Evolutionary conservation across 805 yeast genomes (phyloP), one percentile per base, ranked within the genome.

Genomic region (Starmerella geochares): DNA sequence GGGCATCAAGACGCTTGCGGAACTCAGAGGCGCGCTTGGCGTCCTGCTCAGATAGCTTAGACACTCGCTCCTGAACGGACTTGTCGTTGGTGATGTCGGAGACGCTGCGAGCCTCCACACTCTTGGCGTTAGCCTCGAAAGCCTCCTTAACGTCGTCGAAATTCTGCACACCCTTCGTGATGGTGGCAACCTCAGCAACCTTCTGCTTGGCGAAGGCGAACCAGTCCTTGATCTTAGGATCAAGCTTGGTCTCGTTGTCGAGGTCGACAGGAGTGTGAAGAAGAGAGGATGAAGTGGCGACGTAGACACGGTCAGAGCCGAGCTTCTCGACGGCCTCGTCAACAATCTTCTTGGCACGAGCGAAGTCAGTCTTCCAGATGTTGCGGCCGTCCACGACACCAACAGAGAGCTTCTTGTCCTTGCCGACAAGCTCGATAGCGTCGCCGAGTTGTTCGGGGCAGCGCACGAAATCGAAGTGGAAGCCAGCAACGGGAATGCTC

Each of bases 341-440:
- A 63, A 86, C 94, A 58, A 83, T 67, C 57, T 72, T 84, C 66
- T 87, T 73, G 60, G 98, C 94, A 73, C 80, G 80, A 66, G 92
- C 70, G 67, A 83, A 86, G 77, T 92, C 83, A 71, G 94, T 83
- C 80, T 92, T 92, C 98, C 98, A 92, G 74, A 92, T 86, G 82
- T 92, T 92, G 80, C 98, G 87, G 75, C 98, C 98, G 66, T 87
- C 94, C 65, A 92, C 88, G 64, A 92, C 79, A 86, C 98, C 98
- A 60, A 83, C 95, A 55, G 97, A 90, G 67, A 92, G 76, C 57
- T 76, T 73, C 77, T 92, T 95, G 59, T 79, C 72, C 57, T 73
- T 77, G 59, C 75, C 67, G 53, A 90, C 72, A 64, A 83, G 74
- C 52, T 77, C 72, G 54, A 77, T 72, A 62, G 85, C 94, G 50